Evolutionary conservation across 352 stramenopile genomes (phyloP).

Genomic region (Phytophthora pini): DNA sequence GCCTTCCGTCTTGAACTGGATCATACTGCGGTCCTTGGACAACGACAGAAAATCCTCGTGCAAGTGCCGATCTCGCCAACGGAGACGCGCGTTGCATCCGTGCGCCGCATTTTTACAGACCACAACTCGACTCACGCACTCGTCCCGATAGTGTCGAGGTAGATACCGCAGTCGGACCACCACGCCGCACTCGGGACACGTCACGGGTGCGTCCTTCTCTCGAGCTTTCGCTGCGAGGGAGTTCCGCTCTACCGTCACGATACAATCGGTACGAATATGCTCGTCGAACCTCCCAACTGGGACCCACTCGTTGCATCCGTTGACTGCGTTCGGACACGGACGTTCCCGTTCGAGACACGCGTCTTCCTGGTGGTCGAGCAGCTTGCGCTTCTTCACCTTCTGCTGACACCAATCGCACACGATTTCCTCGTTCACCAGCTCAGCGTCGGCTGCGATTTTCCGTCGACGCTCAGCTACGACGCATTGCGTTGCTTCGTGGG

Average conservation of each 20-base stretch:
- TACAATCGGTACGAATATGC: conserved; percentile 56
- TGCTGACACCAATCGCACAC: conserved; percentile 74
- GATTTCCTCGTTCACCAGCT: conserved; percentile 58
- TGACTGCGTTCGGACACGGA: conserved; percentile 64
- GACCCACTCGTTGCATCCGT: conserved; percentile 75
- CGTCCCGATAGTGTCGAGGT: conserved; percentile 42
- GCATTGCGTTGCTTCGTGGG: conserved; percentile 53
- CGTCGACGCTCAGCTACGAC: conserved; percentile 49
- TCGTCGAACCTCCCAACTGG: conserved; percentile 61
- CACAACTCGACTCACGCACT: conserved; percentile 73
- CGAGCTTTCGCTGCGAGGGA: conserved; percentile 52
- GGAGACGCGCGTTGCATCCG: conserved; percentile 60
- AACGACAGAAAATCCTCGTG: conserved; percentile 70
- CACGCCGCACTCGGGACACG: conserved; percentile 63
- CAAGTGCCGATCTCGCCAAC: conserved; percentile 73
- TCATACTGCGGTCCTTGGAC: conserved; percentile 49
- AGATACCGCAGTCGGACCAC: conserved; percentile 48
- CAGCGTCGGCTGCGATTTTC: conserved; percentile 47
- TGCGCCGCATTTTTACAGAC: conserved; percentile 72
- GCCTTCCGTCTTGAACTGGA: conserved; percentile 59
- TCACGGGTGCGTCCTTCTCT: conserved; percentile 52
- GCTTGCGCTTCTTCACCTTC: conserved; percentile 64
- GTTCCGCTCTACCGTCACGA: conserved; percentile 61
- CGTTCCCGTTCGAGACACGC: conserved; percentile 71
- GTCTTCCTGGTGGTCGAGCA: conserved; percentile 85